Evolutionary conservation across 306 rosid species (phyloP).

Genomic region (Sicyos baderoa): DNA sequence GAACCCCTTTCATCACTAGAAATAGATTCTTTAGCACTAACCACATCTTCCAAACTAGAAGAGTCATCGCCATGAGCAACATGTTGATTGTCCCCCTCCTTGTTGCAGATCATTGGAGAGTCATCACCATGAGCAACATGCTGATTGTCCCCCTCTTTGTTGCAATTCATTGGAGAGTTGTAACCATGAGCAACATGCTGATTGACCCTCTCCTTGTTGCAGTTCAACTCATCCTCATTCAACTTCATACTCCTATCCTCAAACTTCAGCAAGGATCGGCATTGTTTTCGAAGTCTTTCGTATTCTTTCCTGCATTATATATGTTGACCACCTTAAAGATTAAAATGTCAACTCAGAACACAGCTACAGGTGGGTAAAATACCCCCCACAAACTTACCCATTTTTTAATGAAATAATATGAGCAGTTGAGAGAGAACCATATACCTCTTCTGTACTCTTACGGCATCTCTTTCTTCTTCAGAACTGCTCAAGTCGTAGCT

Average conservation of each 20-base stretch:
- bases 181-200: conserved; percentile 38
- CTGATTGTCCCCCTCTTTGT: too few species aligned
- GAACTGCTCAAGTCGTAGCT: conserved; percentile 78
- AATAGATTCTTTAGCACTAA: conserved; percentile 77
- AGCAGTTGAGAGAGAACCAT: conserved; percentile 11
- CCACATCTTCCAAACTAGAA: conserved; percentile 81
- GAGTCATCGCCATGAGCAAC: conserved; percentile 33
- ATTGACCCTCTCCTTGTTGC: conserved; percentile 38
- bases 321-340: conserved; percentile 5
- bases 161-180: conserved; percentile 50
- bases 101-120: too few species aligned
- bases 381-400: conserved; percentile 11
- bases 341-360: conserved; percentile 5
- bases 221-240: conserved; percentile 47
- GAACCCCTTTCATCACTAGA: conserved; percentile 73
- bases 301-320: conserved; percentile 66
- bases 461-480: conserved; percentile 65
- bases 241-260: conserved; percentile 45
- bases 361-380: conserved; percentile 8
- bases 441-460: conserved; percentile 68
- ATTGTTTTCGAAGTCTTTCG: conserved; percentile 71
- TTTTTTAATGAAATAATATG: background rate
- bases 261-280: conserved; percentile 56
- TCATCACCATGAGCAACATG: too few species aligned
- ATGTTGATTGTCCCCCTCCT: background rate